These are phyloP conservation scores for Blumeria hordei DNA, from an alignment of 2,329 filamentous ascomycete species.

Conservation along the genomic window DNA sequence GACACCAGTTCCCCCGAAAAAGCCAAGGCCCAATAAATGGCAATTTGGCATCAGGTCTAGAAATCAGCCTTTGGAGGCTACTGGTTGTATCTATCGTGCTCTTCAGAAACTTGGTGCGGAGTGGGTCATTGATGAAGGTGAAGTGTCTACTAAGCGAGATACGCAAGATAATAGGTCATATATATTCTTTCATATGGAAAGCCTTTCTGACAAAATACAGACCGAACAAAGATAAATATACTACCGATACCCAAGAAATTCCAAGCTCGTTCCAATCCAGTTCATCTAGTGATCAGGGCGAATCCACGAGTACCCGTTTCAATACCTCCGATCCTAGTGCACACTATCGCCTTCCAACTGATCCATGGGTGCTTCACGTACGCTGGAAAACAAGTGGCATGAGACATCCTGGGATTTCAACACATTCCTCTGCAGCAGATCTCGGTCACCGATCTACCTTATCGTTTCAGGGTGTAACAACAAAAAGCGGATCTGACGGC, in stretches of 20 bases:
- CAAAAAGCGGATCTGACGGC: slow-evolving; percentile 10
- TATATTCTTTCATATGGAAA: neutral
- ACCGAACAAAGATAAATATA: too few relatives aligned
- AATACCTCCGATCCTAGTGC: slow-evolving; percentile 24
- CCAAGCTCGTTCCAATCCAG: slow-evolving; percentile 11
- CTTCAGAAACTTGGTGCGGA: slow-evolving; percentile 68
- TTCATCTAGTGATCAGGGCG: slow-evolving; percentile 14
- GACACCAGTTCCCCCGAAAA: slow-evolving; percentile 43
- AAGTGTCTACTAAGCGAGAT: slow-evolving; percentile 12
- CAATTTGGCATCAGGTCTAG: slow-evolving; percentile 92
- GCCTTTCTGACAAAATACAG: neutral
- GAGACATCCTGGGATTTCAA: slow-evolving; percentile 27
- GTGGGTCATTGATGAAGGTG: slow-evolving; percentile 50
- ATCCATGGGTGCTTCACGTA: slow-evolving; percentile 85
- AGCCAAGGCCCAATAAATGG: slow-evolving; percentile 68
- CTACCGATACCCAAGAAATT: too few relatives aligned
- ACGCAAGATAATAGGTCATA: slow-evolving; percentile 17
- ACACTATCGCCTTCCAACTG: slow-evolving; percentile 68
- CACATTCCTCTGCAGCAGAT: slow-evolving; percentile 23
- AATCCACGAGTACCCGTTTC: slow-evolving; percentile 11
- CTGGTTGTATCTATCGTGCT: slow-evolving; percentile 87
- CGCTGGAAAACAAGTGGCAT: slow-evolving; percentile 68
- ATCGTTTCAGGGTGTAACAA: slow-evolving; percentile 6
- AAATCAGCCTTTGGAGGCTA: slow-evolving; percentile 81
- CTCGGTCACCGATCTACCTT: slow-evolving; percentile 17